Conservation (phyloP, 1,284 basidiomycete genomes). For the Cryptococcus sp. region DNA sequence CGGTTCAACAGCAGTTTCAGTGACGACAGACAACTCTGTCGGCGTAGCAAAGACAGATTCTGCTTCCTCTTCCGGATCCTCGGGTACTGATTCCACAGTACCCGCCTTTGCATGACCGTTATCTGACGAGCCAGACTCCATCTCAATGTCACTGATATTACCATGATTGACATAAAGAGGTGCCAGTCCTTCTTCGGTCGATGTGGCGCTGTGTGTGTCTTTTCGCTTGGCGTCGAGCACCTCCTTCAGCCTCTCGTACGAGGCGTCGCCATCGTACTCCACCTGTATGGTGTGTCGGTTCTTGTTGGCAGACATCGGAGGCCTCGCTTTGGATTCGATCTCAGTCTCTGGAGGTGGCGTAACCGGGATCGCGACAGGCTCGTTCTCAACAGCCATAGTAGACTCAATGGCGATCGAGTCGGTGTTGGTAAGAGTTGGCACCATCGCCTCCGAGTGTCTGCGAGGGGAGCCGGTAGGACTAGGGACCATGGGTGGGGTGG, state of each 20-base stretch:
- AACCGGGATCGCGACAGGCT: constrained; percentile 1
- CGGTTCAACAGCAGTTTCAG: constrained; percentile 3
- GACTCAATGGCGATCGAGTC: constrained; percentile 14
- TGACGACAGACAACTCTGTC: constrained; percentile 1
- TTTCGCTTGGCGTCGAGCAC: constrained; percentile 16
- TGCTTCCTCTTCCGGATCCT: constrained; percentile 7
- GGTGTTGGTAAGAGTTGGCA: constrained; percentile 12
- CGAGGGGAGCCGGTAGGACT: constrained; percentile 9
- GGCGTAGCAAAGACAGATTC: constrained; percentile 9
- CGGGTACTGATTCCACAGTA: constrained; percentile 9
- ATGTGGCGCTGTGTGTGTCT: neutral
- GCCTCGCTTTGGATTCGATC: constrained; percentile 9
- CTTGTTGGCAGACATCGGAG: constrained; percentile 46
- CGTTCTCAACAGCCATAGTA: constrained; percentile 22
- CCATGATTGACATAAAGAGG: constrained; percentile 16
- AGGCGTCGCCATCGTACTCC: constrained; percentile 66
- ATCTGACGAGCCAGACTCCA: constrained; percentile 31
- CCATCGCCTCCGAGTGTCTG: constrained; percentile 4
- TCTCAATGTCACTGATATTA: constrained; percentile 31
- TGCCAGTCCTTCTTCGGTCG: constrained; percentile 6
- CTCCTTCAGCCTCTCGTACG: constrained; percentile 38
- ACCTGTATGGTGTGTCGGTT: constrained; percentile 88
- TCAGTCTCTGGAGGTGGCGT: constrained; percentile 12
- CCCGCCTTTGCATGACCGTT: constrained; percentile 18
- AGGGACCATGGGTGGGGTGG: constrained; percentile 4